Evolutionary conservation across 352 stramenopile genomes (phyloP).

Genomic region (Phytophthora cajani): DNA sequence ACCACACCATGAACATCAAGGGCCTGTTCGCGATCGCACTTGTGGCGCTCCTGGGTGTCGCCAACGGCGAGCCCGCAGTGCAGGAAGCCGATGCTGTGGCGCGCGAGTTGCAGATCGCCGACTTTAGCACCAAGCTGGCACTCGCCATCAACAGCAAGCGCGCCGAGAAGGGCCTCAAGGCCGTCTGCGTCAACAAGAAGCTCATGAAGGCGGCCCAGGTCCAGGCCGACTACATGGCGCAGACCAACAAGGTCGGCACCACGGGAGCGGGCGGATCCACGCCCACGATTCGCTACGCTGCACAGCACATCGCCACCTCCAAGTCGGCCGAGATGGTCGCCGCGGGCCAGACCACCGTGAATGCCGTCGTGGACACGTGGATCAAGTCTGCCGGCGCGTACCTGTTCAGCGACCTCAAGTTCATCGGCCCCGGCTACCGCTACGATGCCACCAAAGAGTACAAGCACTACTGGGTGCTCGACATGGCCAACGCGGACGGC

Average conservation of each 20-base stretch:
- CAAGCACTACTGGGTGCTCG: conserved; percentile 42
- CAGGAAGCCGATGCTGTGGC: conserved; percentile 7
- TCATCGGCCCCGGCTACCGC: conserved; percentile 31
- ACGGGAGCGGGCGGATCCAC: conserved; percentile 39
- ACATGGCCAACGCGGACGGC: conserved; percentile 30
- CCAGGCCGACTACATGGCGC: conserved; percentile 31
- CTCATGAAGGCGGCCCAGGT: conserved; percentile 34
- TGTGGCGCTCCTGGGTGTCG: conserved; percentile 11
- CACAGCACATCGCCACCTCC: conserved; percentile 23
- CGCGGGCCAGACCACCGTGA: conserved; percentile 37
- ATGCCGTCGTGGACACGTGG: conserved; percentile 46
- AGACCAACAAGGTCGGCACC: conserved; percentile 27
- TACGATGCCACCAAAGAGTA: conserved; percentile 35
- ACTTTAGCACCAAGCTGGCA: conserved; percentile 42
- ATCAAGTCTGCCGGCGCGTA: conserved; percentile 43
- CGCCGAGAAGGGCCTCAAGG: conserved; percentile 35
- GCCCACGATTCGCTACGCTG: conserved; percentile 27
- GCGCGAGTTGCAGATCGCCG: conserved; percentile 33
- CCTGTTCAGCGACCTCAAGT: conserved; percentile 39
- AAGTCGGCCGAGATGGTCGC: conserved; percentile 44
- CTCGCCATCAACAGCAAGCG: conserved; percentile 40
- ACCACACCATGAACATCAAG: conserved; percentile 19
- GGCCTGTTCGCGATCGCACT: conserved; percentile 17
- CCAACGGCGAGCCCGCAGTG: conserved; percentile 8
- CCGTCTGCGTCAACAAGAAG: conserved; percentile 49